phyloP scores from a whole-genome alignment of 306 rosid genomes.

The Quercus wislizeni region DNA sequence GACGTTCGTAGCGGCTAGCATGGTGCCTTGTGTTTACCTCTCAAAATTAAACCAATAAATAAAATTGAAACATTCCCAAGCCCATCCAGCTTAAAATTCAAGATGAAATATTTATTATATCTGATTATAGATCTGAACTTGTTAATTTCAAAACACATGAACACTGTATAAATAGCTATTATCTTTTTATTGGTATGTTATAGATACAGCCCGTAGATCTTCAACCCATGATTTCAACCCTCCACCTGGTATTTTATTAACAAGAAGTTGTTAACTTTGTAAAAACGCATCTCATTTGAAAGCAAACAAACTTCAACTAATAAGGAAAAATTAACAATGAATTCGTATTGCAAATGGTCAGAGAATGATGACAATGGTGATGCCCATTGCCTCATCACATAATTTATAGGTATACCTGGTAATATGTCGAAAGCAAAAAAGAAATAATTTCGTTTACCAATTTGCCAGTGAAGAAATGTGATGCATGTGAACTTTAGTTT shows the following conservation, averaged over 20 bases:
- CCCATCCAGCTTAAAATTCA: not conserved
- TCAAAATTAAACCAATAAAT: not conserved
- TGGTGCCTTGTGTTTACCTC: not conserved
- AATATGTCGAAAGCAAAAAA: not conserved
- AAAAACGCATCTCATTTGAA: too few species aligned
- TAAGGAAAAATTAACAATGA: not conserved
- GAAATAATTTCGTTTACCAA: not conserved
- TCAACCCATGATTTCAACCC: not conserved
- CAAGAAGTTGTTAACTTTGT: not conserved
- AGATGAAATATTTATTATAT: not conserved
- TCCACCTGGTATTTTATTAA: not conserved
- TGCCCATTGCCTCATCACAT: not conserved
- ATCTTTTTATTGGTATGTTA: not conserved
- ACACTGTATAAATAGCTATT: not conserved
- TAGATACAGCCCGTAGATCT: not conserved
- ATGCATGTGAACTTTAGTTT: not conserved
- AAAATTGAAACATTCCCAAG: not conserved
- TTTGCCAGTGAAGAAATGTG: not conserved
- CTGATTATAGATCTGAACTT: not conserved
- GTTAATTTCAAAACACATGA: not conserved
- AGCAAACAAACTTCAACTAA: not conserved
- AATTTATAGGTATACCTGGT: not conserved
- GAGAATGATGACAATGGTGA: not conserved
- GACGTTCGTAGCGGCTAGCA: not conserved
- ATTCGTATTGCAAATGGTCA: not conserved